Evolutionary conservation across 108 stramenopile species (phyloP).

Genomic region (Aurantiochytrium sp.): DNA sequence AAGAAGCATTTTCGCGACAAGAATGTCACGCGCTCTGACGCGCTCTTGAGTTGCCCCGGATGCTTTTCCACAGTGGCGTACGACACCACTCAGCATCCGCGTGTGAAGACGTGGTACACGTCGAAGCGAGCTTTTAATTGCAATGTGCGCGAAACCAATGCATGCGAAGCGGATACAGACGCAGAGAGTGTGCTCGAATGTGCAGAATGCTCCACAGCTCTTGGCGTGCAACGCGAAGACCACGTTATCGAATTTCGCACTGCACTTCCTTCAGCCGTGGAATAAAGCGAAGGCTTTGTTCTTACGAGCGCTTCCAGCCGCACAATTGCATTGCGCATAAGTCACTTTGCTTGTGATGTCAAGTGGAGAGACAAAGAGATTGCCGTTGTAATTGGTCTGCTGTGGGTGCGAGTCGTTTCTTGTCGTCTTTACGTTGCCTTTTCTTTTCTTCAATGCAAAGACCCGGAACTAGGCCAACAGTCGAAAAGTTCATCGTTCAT

Average conservation of each 20-base stretch:
- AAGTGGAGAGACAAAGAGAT: too few relatives aligned
- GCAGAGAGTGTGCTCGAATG: background rate
- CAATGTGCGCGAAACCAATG: background rate
- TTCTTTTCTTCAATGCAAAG: too few relatives aligned
- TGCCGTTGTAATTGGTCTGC: too few relatives aligned
- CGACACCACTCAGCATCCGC: background rate
- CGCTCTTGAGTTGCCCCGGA: background rate
- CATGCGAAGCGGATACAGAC: background rate
- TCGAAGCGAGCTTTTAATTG: background rate
- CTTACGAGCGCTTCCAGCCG: too few relatives aligned
- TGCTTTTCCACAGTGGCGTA: background rate
- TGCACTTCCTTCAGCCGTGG: background rate
- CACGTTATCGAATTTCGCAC: background rate
- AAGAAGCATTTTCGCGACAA: background rate
- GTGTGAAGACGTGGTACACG: background rate
- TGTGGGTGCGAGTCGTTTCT: too few relatives aligned
- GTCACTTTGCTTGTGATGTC: too few relatives aligned
- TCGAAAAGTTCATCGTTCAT: too few relatives aligned
- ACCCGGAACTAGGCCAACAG: too few relatives aligned
- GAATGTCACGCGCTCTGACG: background rate
- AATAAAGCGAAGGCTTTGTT: too few relatives aligned
- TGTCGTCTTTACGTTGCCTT: too few relatives aligned
- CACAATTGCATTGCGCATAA: too few relatives aligned
- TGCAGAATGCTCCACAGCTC: background rate
- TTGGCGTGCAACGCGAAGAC: background rate